Evolutionary conservation across 495 filamentous ascomycete species (phyloP), one percentile per base, ranked within the genome.

Genomic region (Copromyces sp.): DNA sequence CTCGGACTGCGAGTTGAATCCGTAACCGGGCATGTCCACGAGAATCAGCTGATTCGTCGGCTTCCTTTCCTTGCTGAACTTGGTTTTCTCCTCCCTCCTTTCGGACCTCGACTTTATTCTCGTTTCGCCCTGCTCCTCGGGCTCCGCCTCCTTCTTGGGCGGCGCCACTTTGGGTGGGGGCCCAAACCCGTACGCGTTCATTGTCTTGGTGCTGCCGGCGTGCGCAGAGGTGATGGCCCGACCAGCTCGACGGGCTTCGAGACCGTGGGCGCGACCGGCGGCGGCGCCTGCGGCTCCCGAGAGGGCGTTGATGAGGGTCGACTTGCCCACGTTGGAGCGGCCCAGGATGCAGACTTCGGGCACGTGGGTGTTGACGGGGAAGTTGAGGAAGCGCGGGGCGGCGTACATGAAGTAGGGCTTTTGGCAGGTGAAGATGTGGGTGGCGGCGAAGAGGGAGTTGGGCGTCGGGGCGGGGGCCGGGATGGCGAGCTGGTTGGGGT

Each of bases 11-110:
- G 91, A 93, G 6, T 88, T 91, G 70, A 91, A 85, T 5, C 96
- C 95, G 77, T 99, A 99, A 2, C 95, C 96, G 8, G 95, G 96
- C 93, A 96, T 95, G 81, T 99, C 96, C 42, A 97, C 82, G 12
- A 95, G 76, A 9, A 89, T 83, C 69, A 97, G 78, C 14, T 88
- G 84, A 70, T 90, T 86, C 70, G 84, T 83, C 24, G 82, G 80
- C 11, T 86, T 84, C 61, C 78, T 72, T 75, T 90, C 86, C 45
- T 61, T 61, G 12, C 81, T 38, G 82, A 84, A 73, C 86, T 85
- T 39, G 78, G 81, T 39, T 11, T 42, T 69, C 69, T 41, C 65
- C 32, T 41, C 39, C 37, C 69, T 32, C 73, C 29, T 42, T n/a
- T 12, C 42, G 20, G 20, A 44, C 40, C 69, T 41, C 65, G 61